Base-by-base conservation (phyloP, 176 grass and related monocot genomes). In the Pontederia paniculata region DNA sequence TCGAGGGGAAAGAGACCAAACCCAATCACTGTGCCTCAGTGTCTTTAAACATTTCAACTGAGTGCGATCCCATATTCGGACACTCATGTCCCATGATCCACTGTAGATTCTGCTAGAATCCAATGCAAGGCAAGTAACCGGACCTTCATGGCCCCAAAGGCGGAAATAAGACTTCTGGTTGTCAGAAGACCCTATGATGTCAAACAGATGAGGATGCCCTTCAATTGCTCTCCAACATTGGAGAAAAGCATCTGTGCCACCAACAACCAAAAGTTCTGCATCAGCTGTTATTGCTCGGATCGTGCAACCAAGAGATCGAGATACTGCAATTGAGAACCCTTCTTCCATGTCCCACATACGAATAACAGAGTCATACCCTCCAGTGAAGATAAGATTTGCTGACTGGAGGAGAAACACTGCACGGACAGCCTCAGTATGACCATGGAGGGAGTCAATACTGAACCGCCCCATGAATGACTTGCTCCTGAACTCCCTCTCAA, bases 331-430 rank as follows among this genome's bases (percentile, higher is more conserved):
- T 10, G 83, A 69, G 12, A 87, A 67, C 12, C 91, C 91, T 74
- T 89, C 91, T 72, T 96, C 86, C 77, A 96, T 75, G 57, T 89
- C 80, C 91, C 91, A 96, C 74, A 89, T 79, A 54, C 82, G 83
- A 63, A 96, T 43, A 52, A 68, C 71, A 62, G 80, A 81, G 57
- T 96, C 91, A 45, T 86, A 79, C 22, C 91, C 91, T 48, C 85
- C 82, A 9, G 82, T 96, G 47, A 96, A 96, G 64, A 96, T 83
- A 42, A 89, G 68, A 56, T 86, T 96, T 52, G 71, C 73, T 21
- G 82, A 50, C 45, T 59, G 72, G 41, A 96, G 57, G 73, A 89
- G 68, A 65, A 78, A 87, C 56, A 96, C 86, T 1, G 74, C 61
- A 48, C 86, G 91, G 42, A 89, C 86, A 68, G 88, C 85, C 56